Percentiles rank a stretch among this genome's conserved stretches.
phyloP scores from a whole-genome alignment of 208 protist genomes.

The Blastocrithidia nonstop region DNA sequence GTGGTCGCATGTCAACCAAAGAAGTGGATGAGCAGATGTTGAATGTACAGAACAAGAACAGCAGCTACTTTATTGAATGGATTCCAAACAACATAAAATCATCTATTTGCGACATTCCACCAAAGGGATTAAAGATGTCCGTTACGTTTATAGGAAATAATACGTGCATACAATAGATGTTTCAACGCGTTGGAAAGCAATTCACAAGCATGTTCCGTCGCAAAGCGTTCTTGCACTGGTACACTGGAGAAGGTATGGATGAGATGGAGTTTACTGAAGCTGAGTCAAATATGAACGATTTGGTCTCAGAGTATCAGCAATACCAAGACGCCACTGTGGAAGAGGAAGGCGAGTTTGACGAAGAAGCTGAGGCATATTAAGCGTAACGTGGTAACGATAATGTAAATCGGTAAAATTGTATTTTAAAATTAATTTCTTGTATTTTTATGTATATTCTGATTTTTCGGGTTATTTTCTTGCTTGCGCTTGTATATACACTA shows the following conservation, averaged over 20 bases:
- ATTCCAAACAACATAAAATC: constrained; percentile 57
- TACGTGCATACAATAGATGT: constrained; percentile 90
- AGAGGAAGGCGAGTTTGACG: constrained; percentile 73
- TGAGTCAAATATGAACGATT: constrained; percentile 90
- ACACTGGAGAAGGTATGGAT: constrained; percentile 92
- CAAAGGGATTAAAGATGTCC: constrained; percentile 87
- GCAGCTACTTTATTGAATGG: constrained; percentile 90
- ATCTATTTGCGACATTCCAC: constrained; percentile 85
- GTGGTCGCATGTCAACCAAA: constrained; percentile 92
- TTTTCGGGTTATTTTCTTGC: too few relatives aligned
- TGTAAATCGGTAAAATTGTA: constrained; percentile 1
- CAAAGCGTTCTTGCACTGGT: constrained; percentile 99
- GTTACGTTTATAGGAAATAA: constrained; percentile 92
- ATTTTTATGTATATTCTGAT: not conserved
- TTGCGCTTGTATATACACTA: too few relatives aligned
- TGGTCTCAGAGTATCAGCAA: constrained; percentile 89
- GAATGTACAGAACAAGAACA: constrained; percentile 33
- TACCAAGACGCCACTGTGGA: constrained; percentile 83
- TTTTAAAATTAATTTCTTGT: constrained; percentile 1
- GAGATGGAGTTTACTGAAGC: constrained; percentile 84
- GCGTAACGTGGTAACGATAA: not conserved
- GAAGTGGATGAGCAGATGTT: constrained; percentile 7
- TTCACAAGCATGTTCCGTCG: constrained; percentile 97
- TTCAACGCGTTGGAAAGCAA: constrained; percentile 88
- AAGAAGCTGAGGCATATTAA: constrained; percentile 45